Base-by-base conservation (phyloP, 441 rosid species). In the Cnidoscolus chayamansa region DNA sequence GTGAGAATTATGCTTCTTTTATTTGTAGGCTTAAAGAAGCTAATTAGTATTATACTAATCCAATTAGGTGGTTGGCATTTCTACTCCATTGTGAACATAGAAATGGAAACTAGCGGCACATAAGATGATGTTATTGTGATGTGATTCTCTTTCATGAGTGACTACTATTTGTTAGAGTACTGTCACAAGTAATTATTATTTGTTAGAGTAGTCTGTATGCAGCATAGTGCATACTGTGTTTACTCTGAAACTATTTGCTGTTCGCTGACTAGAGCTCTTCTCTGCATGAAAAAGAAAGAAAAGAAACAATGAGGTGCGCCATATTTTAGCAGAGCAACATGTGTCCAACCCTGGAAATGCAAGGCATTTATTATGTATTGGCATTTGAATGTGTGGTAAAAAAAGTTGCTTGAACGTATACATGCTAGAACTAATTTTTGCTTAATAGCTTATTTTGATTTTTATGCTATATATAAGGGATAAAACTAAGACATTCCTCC, bases 351-450 rank as follows among this genome's bases (percentile, higher is more conserved):
- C 53, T 40, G 16, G 19, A 32, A 55, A 60, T 56, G 64, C 51
- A 74, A 57, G 55, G 45, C 62, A 45, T 13, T 53, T 62, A 45
- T 1, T 65, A 19, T 72, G 58, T 57, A 56, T 25, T 45, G 49
- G 72, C 63, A 61, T 78, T 65, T 73, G 51, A 69, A 69, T 73
- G 73, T 78, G 71, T 76, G 51, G 75, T 43, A 75, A 49, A 25
- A 25, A 77, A 2, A 60, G 20, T 68, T 57, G 71, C 65, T 32
- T 40, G 70, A 67, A 72, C 58, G 32, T 79, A 57, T 83, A 79
- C 79, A 81, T 37, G 62, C 72, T 78, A 69, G 54, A 69, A 68
- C 81, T 65, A 78, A 67, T 62, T 51, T 79, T 63, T 74, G 71
- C 63, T 70, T 65, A 51, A 69, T 77, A 53, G 67, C 40, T 80